Evolutionary conservation across 331 rosid genomes (phyloP), one percentile per base, ranked within the genome.

Genomic region (Rhamnella rubrinervis): DNA sequence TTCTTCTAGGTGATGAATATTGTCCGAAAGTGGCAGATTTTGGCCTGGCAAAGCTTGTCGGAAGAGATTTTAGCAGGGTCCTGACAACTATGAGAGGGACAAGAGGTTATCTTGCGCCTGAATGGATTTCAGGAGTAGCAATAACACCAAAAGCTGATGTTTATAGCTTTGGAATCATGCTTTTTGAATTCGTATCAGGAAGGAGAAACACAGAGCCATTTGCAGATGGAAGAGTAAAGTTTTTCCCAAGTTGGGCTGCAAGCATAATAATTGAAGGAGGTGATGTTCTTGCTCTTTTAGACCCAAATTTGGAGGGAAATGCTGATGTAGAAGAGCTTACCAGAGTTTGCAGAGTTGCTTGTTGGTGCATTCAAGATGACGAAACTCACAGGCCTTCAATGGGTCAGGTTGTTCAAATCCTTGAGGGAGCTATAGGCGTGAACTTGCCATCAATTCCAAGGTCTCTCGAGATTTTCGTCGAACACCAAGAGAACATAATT

Each of bases 71-170:
- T 70, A 86, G 92, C 62, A 73, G 90, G 46, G 96, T 89, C 50
- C 77, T 89, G 25, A 84, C 90, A 4, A 86, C 92, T 50, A 53
- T 86, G 84, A 89, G 92, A 84, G 96, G 96, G 14, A 89, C 92
- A 18, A 78, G 92, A 71, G 96, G 96, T 0, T 89, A 89, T 60
- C 80, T 89, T 6, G 96, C 96, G 0, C 92, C 92, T 0, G 92
- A 82, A 68, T 89, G 96, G 96, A 80, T 84, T 53, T 82, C 80
- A 2, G 84, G 80, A 8, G 53, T 70, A 40, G 77, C 80, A 6
- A 80, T 80, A 18, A 89, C 96, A 1, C 77, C 92, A 5, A 89
- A 84, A 72, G 84, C 70, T 41, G 82, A 84, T 72, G 74, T 70
- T 0, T 84, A 71, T 12, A 80, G 81, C 71, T 71, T 75, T 0